These are phyloP conservation scores for Hibiscus tridactylites DNA, from an alignment of 345 rosid genomes.

Conservation along the genomic window DNA sequence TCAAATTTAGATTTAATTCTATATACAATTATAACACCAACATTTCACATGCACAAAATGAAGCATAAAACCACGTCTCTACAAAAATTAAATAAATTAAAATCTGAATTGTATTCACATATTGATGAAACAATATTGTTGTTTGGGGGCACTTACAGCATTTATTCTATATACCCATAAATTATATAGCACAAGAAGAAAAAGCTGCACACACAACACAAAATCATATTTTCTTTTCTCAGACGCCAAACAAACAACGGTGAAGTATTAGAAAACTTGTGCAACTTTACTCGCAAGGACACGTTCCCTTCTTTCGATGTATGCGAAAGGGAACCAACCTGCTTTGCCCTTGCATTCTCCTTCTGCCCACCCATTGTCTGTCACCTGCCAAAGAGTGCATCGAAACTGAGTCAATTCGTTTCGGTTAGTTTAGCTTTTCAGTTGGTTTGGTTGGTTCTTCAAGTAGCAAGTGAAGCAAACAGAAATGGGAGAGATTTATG, in stretches of 20 bases:
- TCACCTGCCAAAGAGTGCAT: slow-evolving; percentile 40
- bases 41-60: neutral
- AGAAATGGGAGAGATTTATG: neutral
- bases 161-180: neutral
- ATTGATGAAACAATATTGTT: neutral
- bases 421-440: too few relatives aligned
- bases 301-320: slow-evolving; percentile 77
- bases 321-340: slow-evolving; percentile 88
- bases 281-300: slow-evolving; percentile 83
- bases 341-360: slow-evolving; percentile 98
- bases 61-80: neutral
- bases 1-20: too few relatives aligned
- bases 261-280: neutral
- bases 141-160: neutral
- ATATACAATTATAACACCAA: too few relatives aligned
- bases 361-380: slow-evolving; percentile 88
- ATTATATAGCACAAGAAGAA: neutral
- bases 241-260: neutral
- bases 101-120: slow-evolving; percentile 17
- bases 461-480: too few relatives aligned
- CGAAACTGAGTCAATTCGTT: neutral
- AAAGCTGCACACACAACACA: neutral
- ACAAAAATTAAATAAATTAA: slow-evolving; percentile 3
- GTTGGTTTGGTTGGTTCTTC: neutral
- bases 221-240: neutral